A percentile compares a stretch with the other conserved stretches of the same genome.
Evolutionary conservation across 1,139 yeast genomes (phyloP).

Genomic region (Magnusiomyces sp.): DNA sequence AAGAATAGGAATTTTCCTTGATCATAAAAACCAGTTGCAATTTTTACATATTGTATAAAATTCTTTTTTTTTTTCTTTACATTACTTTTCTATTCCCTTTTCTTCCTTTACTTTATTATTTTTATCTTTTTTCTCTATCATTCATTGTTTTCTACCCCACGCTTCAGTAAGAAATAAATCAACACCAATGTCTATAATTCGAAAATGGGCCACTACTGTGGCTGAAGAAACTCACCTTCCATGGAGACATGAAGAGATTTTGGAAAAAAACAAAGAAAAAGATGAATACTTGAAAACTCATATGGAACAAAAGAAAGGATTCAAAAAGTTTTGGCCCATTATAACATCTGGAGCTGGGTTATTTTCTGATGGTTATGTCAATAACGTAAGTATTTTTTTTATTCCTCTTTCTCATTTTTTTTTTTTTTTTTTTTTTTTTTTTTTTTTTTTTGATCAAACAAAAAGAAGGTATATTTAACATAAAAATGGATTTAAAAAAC

Average conservation of each 20-base stretch:
- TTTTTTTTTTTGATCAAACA: too few species aligned
- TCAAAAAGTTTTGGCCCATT: slow-evolving; percentile 54
- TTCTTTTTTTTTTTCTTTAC: neutral
- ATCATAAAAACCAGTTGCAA: neutral
- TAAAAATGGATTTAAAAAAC: too few species aligned
- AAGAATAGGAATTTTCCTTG: too few species aligned
- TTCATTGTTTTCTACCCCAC: neutral
- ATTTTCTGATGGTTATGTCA: slow-evolving; percentile 85
- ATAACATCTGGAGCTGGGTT: slow-evolving; percentile 86
- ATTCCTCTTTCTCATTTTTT: neutral
- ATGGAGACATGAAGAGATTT: slow-evolving; percentile 11
- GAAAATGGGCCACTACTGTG: slow-evolving; percentile 12
- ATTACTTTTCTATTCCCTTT: too few species aligned
- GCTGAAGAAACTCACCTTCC: slow-evolving; percentile 15
- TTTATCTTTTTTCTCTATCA: neutral
- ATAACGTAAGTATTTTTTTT: slow-evolving; percentile 35
- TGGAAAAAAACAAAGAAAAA: slow-evolving; percentile 5
- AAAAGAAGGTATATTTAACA: too few species aligned
- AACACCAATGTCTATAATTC: slow-evolving; percentile 9
- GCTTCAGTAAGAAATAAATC: neutral
- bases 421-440: too few species aligned
- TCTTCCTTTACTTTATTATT: neutral
- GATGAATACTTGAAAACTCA: slow-evolving; percentile 10
- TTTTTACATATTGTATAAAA: neutral
- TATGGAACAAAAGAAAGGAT: slow-evolving; percentile 13